Percentiles rank a stretch among this genome's conserved stretches.
Conservation (phyloP, 192 early-diverging fungal species). For the Glomus cerebriforme region DNA sequence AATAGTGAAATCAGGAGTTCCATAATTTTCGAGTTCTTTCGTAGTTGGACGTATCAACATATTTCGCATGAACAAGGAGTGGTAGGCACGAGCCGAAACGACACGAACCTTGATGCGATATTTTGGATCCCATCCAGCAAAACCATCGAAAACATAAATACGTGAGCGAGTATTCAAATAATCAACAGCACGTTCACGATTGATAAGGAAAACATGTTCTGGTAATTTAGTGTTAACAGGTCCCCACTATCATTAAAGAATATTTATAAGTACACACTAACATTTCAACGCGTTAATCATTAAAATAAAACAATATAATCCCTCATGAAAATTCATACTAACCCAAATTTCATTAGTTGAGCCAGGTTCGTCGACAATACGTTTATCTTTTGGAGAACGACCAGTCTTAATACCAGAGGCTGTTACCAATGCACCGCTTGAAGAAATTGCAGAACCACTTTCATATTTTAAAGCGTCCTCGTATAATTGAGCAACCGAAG, state of each 20-base stretch:
- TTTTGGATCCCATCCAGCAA: constrained; percentile 97
- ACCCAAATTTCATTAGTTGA: constrained; percentile 89
- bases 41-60: constrained; percentile 96
- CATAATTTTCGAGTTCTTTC: constrained; percentile 89
- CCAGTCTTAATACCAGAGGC: constrained; percentile 92
- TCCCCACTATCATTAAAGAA: constrained; percentile 75
- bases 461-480: constrained; percentile 89
- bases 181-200: constrained; percentile 94
- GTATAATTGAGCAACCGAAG: constrained; percentile 85
- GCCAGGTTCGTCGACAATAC: constrained; percentile 89
- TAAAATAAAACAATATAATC: background rate
- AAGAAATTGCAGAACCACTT: constrained; percentile 84
- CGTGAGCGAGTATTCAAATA: constrained; percentile 94
- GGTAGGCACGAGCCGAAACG: constrained; percentile 93
- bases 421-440: constrained; percentile 88
- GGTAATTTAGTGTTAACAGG: constrained; percentile 94
- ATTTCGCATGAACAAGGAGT: constrained; percentile 97
- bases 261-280: too few species aligned
- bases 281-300: background rate
- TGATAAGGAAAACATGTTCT: constrained; percentile 81
- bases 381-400: constrained; percentile 94
- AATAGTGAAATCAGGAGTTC: constrained; percentile 97
- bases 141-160: constrained; percentile 96
- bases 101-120: constrained; percentile 97
- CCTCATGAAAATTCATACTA: constrained; percentile 10